These are phyloP conservation scores for Rhynchosporium agropyri DNA, from an alignment of 2,329 filamentous ascomycete genomes.

Conservation along the genomic window DNA sequence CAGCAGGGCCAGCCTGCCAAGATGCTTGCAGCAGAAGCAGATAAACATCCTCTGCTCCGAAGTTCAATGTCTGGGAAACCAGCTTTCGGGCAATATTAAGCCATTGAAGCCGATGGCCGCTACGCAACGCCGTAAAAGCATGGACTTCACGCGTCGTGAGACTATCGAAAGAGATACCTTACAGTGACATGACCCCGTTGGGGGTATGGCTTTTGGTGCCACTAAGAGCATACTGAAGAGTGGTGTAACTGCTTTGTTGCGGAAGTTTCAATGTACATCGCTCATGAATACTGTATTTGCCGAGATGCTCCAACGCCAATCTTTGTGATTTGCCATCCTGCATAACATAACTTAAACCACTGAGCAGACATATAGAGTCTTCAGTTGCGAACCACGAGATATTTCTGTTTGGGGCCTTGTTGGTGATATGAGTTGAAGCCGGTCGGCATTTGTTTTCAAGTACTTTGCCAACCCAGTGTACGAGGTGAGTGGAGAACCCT, in stretches of 20 bases:
- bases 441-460: constrained; percentile 5
- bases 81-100: constrained; percentile 58
- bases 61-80: constrained; percentile 50
- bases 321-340: constrained; percentile 40
- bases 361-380: constrained; percentile 48
- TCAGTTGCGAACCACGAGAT: constrained; percentile 42
- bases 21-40: constrained; percentile 53
- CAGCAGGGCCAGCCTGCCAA: constrained; percentile 50
- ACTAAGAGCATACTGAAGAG: constrained; percentile 37
- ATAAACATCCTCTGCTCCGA: constrained; percentile 52
- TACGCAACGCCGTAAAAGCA: constrained; percentile 51
- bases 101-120: constrained; percentile 45
- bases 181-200: constrained; percentile 56
- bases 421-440: constrained; percentile 30
- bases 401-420: constrained; percentile 34
- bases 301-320: constrained; percentile 29
- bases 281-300: constrained; percentile 34
- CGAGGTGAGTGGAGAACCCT: constrained; percentile 12
- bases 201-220: constrained; percentile 41
- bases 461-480: constrained; percentile 22
- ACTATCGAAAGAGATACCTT: constrained; percentile 50
- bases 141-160: constrained; percentile 59
- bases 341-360: constrained; percentile 48
- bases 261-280: constrained; percentile 49
- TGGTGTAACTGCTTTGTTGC: constrained; percentile 22